Evolutionary conservation across 345 rosid species (phyloP).

Genomic region (Populus ilicifolia): DNA sequence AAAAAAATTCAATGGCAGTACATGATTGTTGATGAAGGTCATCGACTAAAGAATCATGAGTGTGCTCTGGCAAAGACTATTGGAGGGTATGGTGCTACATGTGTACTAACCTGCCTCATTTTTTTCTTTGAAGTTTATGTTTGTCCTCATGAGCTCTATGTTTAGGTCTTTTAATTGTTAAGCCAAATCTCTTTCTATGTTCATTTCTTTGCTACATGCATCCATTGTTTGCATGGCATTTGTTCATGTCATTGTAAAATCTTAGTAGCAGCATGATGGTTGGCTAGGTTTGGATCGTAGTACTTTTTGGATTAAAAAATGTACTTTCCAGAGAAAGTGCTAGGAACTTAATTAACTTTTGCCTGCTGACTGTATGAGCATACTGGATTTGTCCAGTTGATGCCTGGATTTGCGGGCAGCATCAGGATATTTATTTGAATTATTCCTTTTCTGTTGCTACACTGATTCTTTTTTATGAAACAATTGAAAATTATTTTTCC

Average conservation of each 20-base stretch:
- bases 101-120: neutral
- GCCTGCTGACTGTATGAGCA: neutral
- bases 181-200: neutral
- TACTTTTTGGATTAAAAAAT: neutral
- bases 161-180: neutral
- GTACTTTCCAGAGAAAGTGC: neutral
- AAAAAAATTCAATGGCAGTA: conserved; percentile 89
- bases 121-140: neutral
- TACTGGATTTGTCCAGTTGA: neutral
- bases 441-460: neutral
- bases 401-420: neutral
- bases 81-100: conserved; percentile 51
- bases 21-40: conserved; percentile 99
- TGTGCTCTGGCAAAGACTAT: conserved; percentile 91
- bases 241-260: neutral
- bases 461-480: neutral
- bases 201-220: neutral
- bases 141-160: neutral
- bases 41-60: conserved; percentile 92
- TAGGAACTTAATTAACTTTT: neutral
- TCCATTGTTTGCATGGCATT: neutral
- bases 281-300: neutral
- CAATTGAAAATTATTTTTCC: neutral
- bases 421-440: neutral
- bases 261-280: neutral